Percentiles rank a stretch among this genome's conserved stretches.
phyloP scores from a whole-genome alignment of 1,284 basidiomycete species.

The Afroboletus lepidellus region DNA sequence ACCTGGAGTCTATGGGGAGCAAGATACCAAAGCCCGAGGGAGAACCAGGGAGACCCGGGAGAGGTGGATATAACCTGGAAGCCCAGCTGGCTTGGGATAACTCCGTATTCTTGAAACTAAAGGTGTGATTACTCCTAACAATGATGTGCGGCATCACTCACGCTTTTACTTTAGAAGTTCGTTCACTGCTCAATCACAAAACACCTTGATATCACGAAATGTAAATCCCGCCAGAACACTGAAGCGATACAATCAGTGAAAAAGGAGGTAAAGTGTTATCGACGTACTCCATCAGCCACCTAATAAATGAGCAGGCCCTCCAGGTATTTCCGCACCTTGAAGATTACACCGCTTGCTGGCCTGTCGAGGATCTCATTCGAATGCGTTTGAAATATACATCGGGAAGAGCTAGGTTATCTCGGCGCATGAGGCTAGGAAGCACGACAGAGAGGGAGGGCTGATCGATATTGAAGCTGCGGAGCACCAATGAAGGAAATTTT shows the following conservation, averaged over 20 bases:
- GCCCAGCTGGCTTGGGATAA: constrained; percentile 4
- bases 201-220: constrained; percentile 6
- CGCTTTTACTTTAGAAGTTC: constrained; percentile 10
- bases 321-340: constrained; percentile 5
- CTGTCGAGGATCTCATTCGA: constrained; percentile 7
- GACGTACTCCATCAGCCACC: too few relatives aligned
- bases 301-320: neutral
- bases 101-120: neutral
- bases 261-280: constrained; percentile 1
- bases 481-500: too few relatives aligned
- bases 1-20: neutral
- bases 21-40: constrained; percentile 12
- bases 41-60: constrained; percentile 7
- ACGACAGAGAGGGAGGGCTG: neutral
- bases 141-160: too few relatives aligned
- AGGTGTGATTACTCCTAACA: too few relatives aligned
- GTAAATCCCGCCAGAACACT: neutral
- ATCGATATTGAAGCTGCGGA: too few relatives aligned
- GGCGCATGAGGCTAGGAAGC: neutral
- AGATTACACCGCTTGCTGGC: constrained; percentile 3
- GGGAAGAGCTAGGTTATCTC: neutral
- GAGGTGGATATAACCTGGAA: constrained; percentile 14
- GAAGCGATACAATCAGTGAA: neutral
- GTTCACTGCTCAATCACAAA: constrained; percentile 1
- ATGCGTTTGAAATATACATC: constrained; percentile 13